Evolutionary conservation across 768 basidiomycete genomes (phyloP), one percentile per base, ranked within the genome.

Genomic region (Guyanaporus albipodus): DNA sequence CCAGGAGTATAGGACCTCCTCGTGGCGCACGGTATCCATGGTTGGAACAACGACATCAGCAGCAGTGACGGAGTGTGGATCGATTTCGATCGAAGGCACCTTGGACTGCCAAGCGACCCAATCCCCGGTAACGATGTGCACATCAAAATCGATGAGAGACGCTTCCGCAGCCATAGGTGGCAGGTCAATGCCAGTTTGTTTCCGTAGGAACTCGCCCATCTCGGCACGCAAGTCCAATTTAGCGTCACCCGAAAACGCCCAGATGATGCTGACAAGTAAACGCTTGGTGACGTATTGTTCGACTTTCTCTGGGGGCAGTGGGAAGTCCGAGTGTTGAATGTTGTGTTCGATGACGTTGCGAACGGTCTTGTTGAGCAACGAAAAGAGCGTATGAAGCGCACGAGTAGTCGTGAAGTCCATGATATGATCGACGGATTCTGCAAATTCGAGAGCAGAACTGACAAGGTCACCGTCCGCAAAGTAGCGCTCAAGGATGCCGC

Each of bases 1-100:
- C 96, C 96, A 98, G 1, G 95, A 97, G 66, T 99, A 98, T 6
- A 99, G 73, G 19, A 99, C 92, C 63, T 98, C 95, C 66, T 99
- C 96, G 64, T 99, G 96, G 35, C 96, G 90, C 21, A 97, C 87
- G 4, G 96, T 99, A 60, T 99, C 96, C 75, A 98, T 85, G 4
- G 96, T 99, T 2, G 96, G 96, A 27, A 99, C 92, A 56, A 99
- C 96, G 6, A 97, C 82, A 62, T 99, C 96, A 8, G 96, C 82
- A 7, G 95, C 90, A 4, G 93, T 95, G 53, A 99, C 91, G 1
- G 89, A 82, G 60, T 98, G 96, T 0, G 96, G 85, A 59, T 99
- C 96, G 51, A 99, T 93, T 62, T 99, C 96, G 53, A 99, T 91
- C 29, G 83, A 81, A 0, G 96, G 96, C 0, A 99, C 96, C 53